A percentile compares a stretch with the other conserved stretches of the same genome.
phyloP scores from a whole-genome alignment of 768 basidiomycete genomes.

The Crassisporium funariophilum region DNA sequence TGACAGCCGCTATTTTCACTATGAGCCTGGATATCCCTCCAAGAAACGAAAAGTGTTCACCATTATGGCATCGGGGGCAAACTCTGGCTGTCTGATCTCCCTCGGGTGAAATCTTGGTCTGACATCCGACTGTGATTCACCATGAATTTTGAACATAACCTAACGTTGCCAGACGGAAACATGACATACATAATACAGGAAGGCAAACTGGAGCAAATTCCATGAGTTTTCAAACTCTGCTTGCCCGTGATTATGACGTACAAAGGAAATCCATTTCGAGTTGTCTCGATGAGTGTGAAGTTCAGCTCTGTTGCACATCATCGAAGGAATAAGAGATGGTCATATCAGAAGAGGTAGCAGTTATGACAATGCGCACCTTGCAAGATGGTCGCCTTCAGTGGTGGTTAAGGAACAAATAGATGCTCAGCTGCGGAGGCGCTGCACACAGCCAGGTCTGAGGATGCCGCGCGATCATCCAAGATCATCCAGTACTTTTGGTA shows the following conservation, averaged over 20 bases:
- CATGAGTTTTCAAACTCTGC: neutral
- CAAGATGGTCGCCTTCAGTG: too few relatives aligned
- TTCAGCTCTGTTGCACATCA: too few relatives aligned
- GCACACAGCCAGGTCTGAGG: too few relatives aligned
- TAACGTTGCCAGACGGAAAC: neutral
- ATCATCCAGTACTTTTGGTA: too few relatives aligned
- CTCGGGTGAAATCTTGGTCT: conserved; percentile 53
- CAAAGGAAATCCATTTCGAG: neutral
- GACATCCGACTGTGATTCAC: conserved; percentile 56
- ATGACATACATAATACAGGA: conserved; percentile 22
- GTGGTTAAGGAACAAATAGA: too few relatives aligned
- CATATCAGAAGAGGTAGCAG: too few relatives aligned
- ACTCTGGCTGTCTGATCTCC: conserved; percentile 54
- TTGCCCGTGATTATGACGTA: neutral
- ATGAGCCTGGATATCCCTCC: neutral
- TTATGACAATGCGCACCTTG: too few relatives aligned
- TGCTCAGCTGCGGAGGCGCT: too few relatives aligned
- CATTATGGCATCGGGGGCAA: conserved; percentile 69
- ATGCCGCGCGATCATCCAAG: too few relatives aligned
- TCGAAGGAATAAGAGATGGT: neutral
- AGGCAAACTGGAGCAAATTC: conserved; percentile 21
- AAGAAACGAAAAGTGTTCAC: conserved; percentile 29
- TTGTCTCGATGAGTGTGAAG: too few relatives aligned
- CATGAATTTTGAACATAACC: neutral
- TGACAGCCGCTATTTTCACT: conserved; percentile 44